Percentiles rank a stretch among this genome's conserved stretches.
Evolutionary conservation across 768 basidiomycete genomes (phyloP).

Genomic region (Tulasnella sp.): DNA sequence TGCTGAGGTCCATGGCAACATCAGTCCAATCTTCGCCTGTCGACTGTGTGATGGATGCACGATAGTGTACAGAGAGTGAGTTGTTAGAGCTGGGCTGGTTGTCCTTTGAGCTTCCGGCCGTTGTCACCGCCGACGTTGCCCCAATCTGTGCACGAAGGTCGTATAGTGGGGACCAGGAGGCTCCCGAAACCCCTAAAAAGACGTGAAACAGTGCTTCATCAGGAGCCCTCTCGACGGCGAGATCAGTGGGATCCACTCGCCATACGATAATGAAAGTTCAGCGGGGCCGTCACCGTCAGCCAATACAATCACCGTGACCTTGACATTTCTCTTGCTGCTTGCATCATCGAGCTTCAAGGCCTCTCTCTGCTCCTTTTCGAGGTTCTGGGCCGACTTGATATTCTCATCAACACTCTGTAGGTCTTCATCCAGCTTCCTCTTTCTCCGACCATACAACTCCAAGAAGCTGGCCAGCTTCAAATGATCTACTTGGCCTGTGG

Average conservation of each 20-base stretch:
- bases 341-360: conserved; percentile 2
- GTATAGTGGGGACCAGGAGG: conserved; percentile 44
- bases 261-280: conserved; percentile 43
- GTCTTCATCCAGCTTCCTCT: not conserved
- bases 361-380: conserved; percentile 27
- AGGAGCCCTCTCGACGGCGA: not conserved
- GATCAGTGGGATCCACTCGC: conserved; percentile 28
- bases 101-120: conserved; percentile 28
- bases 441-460: conserved; percentile 20
- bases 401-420: conserved; percentile 5
- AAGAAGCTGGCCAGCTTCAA: conserved; percentile 32
- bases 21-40: conserved; percentile 21
- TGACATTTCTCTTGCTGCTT: conserved; percentile 20
- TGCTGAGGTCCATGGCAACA: conserved; percentile 18
- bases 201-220: not conserved
- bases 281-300: conserved; percentile 30
- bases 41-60: conserved; percentile 19
- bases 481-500: conserved; percentile 26
- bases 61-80: conserved; percentile 15
- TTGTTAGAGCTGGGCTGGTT: conserved; percentile 28
- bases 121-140: conserved; percentile 7
- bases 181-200: conserved; percentile 37
- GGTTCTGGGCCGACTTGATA: not conserved
- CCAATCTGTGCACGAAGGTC: conserved; percentile 43
- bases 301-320: conserved; percentile 35